A percentile compares a stretch with the other conserved stretches of the same genome.
Evolutionary conservation across 2,329 filamentous ascomycete species (phyloP).

Genomic region (Monosporascus sp.): DNA sequence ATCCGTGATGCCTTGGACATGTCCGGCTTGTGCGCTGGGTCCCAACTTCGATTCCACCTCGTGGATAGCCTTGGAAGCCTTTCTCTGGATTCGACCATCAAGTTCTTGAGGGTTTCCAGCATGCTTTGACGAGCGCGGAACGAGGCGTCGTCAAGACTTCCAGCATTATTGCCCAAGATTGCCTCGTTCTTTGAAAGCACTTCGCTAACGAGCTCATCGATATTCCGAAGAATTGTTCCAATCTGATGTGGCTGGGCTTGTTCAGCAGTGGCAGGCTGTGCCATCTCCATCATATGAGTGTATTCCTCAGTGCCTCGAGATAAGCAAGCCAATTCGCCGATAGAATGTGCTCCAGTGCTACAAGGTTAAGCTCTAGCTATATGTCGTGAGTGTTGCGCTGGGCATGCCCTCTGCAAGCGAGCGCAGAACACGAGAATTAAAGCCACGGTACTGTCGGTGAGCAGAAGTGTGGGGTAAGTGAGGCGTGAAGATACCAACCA

Average conservation of each 20-base stretch:
- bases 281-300: neutral
- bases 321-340: too few relatives aligned
- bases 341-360: too few relatives aligned
- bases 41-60: conserved; percentile 8
- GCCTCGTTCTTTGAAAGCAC: conserved; percentile 1
- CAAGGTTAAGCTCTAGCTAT: too few relatives aligned
- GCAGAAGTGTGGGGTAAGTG: too few relatives aligned
- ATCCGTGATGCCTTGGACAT: neutral
- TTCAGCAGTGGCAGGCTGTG: neutral
- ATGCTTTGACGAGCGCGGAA: conserved; percentile 3
- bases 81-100: conserved; percentile 10
- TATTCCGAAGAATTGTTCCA: conserved; percentile 4
- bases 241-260: conserved; percentile 4
- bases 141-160: neutral
- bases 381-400: too few relatives aligned
- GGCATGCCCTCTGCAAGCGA: too few relatives aligned
- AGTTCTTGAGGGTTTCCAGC: conserved; percentile 8
- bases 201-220: conserved; percentile 8
- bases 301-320: too few relatives aligned
- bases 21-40: neutral
- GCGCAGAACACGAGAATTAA: too few relatives aligned
- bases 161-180: neutral
- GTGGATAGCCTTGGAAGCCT: conserved; percentile 5
- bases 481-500: too few relatives aligned
- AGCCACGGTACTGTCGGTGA: too few relatives aligned